A percentile compares a stretch with the other conserved stretches of the same genome.
phyloP scores from a whole-genome alignment of 805 yeast genomes.

The Saccharomyces jurei region DNA sequence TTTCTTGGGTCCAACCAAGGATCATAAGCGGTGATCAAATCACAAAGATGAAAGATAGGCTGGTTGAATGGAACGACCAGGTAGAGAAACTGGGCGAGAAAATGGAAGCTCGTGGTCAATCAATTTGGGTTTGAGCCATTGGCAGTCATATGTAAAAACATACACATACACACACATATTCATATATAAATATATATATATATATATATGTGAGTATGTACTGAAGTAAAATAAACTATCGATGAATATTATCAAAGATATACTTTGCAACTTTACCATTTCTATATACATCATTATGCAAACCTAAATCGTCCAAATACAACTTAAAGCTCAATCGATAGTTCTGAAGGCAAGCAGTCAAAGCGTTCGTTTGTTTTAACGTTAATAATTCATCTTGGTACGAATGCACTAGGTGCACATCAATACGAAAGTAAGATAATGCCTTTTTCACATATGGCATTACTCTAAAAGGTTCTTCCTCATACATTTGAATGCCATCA shows the following conservation, averaged over 20 bases:
- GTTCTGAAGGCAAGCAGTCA: constrained; percentile 31
- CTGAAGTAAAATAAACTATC: not conserved
- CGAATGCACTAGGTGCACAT: constrained; percentile 49
- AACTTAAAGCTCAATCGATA: constrained; percentile 12
- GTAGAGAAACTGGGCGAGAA: constrained; percentile 58
- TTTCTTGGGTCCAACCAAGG: constrained; percentile 95
- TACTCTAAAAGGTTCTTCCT: not conserved
- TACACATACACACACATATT: too few species aligned
- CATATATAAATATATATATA: constrained; percentile 1
- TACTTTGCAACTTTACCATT: constrained; percentile 33
- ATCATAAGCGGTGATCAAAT: constrained; percentile 80
- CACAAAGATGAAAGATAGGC: constrained; percentile 60
- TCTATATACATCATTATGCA: constrained; percentile 57
- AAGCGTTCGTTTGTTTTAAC: constrained; percentile 38
- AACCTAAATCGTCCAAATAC: constrained; percentile 40
- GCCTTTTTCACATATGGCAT: not conserved
- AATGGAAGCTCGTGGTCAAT: constrained; percentile 54
- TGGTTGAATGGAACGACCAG: constrained; percentile 69
- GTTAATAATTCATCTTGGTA: constrained; percentile 57
- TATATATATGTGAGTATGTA: not conserved
- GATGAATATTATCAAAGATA: constrained; percentile 11
- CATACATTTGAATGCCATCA: constrained; percentile 5
- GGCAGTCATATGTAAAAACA: not conserved
- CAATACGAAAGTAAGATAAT: constrained; percentile 1
- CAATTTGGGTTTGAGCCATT: constrained; percentile 47